phyloP scores from a whole-genome alignment of 2,329 filamentous ascomycete genomes.

The Pestalotiopsis sp. region DNA sequence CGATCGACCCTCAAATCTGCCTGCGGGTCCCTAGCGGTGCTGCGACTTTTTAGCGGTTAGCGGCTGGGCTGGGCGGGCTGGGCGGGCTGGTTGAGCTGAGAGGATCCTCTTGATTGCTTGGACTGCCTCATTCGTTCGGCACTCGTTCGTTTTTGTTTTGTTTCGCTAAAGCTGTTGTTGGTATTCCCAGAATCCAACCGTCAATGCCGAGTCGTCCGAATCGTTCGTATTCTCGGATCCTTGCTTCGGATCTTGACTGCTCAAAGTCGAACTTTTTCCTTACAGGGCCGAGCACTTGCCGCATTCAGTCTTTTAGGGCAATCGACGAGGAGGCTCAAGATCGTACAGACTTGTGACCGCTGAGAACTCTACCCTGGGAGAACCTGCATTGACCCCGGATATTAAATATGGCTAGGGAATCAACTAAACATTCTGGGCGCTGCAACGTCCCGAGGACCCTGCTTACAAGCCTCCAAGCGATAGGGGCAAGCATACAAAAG shows the following conservation, averaged over 20 bases:
- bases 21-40: background rate
- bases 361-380: background rate
- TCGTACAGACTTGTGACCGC: background rate
- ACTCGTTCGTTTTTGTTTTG: background rate
- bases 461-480: background rate
- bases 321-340: no score
- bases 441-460: slow-evolving; percentile 6
- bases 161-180: no score
- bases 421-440: background rate
- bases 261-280: background rate
- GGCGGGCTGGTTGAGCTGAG: background rate
- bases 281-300: no score
- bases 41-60: background rate
- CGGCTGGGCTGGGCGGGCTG: background rate
- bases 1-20: slow-evolving; percentile 3
- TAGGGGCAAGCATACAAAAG: background rate
- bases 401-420: background rate
- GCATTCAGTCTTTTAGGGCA: no score
- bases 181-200: no score
- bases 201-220: no score
- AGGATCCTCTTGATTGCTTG: background rate
- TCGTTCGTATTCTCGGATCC: no score
- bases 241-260: background rate
- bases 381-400: background rate
- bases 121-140: background rate